A percentile compares a stretch with the other conserved stretches of the same genome.
phyloP scores from a whole-genome alignment of 768 basidiomycete species.

The Phaeotremella fagi region DNA sequence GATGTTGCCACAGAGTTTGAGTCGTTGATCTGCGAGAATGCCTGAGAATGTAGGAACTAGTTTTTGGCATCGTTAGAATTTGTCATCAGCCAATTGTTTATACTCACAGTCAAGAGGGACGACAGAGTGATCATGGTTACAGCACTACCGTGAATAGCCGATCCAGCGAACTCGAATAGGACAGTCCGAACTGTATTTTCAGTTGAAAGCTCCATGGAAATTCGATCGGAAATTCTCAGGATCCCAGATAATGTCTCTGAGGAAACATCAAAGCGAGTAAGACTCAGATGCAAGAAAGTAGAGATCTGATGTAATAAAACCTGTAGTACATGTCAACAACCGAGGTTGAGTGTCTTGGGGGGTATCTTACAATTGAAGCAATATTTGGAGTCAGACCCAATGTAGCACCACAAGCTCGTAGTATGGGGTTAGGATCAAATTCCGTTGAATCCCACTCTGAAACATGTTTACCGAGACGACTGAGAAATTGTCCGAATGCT shows the following conservation, averaged over 20 bases:
- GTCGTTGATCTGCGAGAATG: background rate
- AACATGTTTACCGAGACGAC: constrained; percentile 25
- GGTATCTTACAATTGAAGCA: constrained; percentile 1
- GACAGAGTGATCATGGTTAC: constrained; percentile 17
- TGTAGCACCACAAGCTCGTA: constrained; percentile 10
- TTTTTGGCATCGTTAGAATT: background rate
- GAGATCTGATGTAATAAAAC: constrained; percentile 28
- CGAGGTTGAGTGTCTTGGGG: background rate
- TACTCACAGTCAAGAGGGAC: constrained; percentile 17
- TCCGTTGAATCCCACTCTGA: constrained; percentile 28
- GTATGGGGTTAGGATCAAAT: constrained; percentile 23
- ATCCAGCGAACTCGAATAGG: constrained; percentile 14
- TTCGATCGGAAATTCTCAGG: constrained; percentile 2
- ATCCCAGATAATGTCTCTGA: constrained; percentile 4
- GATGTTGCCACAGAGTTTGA: background rate
- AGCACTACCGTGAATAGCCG: constrained; percentile 14
- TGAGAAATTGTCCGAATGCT: constrained; percentile 27
- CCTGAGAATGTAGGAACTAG: constrained; percentile 12
- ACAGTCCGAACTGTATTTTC: constrained; percentile 27
- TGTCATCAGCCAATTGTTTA: background rate
- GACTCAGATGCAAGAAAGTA: constrained; percentile 23
- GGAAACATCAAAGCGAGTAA: constrained; percentile 23
- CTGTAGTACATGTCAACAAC: background rate
- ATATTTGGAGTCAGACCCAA: constrained; percentile 5
- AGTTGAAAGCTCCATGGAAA: constrained; percentile 4